These are phyloP conservation scores for Clavariopsis aquatica DNA, from an alignment of 495 filamentous ascomycete species.

Conservation along the genomic window DNA sequence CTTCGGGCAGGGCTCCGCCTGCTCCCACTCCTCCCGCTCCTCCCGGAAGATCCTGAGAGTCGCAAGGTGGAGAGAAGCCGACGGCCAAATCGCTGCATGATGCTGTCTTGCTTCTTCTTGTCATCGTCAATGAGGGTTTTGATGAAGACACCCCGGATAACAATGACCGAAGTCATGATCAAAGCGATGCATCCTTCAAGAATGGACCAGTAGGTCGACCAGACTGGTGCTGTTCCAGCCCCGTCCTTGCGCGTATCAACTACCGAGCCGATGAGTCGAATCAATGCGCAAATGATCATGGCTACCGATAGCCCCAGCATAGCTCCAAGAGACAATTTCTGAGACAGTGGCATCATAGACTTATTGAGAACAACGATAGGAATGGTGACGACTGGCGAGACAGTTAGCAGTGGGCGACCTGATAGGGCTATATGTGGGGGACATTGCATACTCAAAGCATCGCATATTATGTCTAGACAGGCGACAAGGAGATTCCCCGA, in stretches of 20 bases:
- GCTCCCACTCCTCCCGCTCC: background rate
- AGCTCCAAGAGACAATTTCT: conserved; percentile 5
- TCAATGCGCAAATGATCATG: conserved; percentile 4
- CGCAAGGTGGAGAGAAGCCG: conserved; percentile 7
- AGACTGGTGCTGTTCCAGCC: conserved; percentile 9
- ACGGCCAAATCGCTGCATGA: conserved; percentile 10
- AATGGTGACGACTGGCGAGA: too few relatives aligned
- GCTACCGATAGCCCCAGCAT: conserved; percentile 3
- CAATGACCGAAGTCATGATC: conserved; percentile 12
- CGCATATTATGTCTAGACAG: background rate
- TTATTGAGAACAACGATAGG: conserved; percentile 3
- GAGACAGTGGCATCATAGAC: conserved; percentile 7
- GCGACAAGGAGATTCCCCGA: background rate
- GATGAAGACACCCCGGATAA: conserved; percentile 10
- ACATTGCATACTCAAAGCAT: too few relatives aligned
- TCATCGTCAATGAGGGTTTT: conserved; percentile 3
- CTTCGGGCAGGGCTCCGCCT: background rate
- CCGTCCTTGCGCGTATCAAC: conserved; percentile 8
- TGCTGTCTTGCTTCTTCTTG: conserved; percentile 9
- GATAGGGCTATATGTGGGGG: too few relatives aligned
- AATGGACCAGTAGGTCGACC: conserved; percentile 10
- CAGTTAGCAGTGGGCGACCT: too few relatives aligned
- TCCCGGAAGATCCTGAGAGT: conserved; percentile 6
- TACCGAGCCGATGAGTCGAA: conserved; percentile 6
- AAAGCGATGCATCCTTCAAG: conserved; percentile 1